Percentiles rank a stretch among this genome's conserved stretches.
Conservation (phyloP, 2,329 filamentous ascomycete genomes). For the Fusarium sublunatum region DNA sequence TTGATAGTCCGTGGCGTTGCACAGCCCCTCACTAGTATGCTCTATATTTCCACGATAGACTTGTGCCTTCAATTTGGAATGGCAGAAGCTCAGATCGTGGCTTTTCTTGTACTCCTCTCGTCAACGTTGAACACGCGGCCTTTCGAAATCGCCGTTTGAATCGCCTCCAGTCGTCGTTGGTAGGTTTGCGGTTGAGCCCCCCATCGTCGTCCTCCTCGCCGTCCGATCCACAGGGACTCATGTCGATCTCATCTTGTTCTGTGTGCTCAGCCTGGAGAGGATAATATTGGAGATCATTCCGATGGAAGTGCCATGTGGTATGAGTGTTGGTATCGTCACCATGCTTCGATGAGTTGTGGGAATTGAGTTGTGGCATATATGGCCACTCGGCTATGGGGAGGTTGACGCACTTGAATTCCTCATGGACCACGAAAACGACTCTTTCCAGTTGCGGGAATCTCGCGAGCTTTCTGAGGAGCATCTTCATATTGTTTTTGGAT, state of each 20-base stretch:
- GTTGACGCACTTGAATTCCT: constrained; percentile 29
- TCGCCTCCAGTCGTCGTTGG: constrained; percentile 38
- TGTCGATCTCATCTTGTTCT: constrained; percentile 14
- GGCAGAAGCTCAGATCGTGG: constrained; percentile 4
- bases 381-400: constrained; percentile 17
- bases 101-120: constrained; percentile 11
- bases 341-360: constrained; percentile 21
- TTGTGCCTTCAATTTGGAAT: constrained; percentile 31
- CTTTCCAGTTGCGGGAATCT: constrained; percentile 26
- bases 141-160: constrained; percentile 36
- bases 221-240: constrained; percentile 5
- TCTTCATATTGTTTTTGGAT: constrained; percentile 38
- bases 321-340: constrained; percentile 18
- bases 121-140: constrained; percentile 23
- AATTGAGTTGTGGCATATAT: constrained; percentile 26
- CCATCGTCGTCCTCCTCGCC: constrained; percentile 24
- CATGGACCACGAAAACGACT: constrained; percentile 34
- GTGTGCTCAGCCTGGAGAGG: constrained; percentile 19
- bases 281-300: constrained; percentile 29
- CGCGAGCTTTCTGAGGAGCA: constrained; percentile 32
- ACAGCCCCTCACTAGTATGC: constrained; percentile 15
- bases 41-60: constrained; percentile 32
- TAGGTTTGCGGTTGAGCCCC: constrained; percentile 31
- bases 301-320: constrained; percentile 19
- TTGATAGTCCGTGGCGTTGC: constrained; percentile 10